These are phyloP conservation scores for Yarrowia sp. DNA, from an alignment of 805 yeast species.

Conservation along the genomic window DNA sequence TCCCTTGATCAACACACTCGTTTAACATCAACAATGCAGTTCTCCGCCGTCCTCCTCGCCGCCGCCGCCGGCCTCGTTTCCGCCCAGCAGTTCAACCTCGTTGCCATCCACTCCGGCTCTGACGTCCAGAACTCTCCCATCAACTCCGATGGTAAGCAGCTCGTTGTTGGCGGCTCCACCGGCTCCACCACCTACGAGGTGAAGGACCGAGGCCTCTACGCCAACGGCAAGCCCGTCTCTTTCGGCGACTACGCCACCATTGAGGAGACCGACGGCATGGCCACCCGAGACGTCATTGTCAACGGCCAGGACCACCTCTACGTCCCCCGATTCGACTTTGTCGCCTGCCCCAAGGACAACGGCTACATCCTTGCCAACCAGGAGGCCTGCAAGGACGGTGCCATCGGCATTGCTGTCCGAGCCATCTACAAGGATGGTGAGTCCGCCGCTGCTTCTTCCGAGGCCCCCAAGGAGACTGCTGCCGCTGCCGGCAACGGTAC, in stretches of 20 bases:
- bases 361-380: too few relatives aligned
- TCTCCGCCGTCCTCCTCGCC: conserved; percentile 23
- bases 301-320: not conserved
- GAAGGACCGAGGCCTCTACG: conserved; percentile 8
- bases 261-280: not conserved
- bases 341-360: conserved; percentile 13
- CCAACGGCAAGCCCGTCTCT: conserved; percentile 19
- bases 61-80: conserved; percentile 5
- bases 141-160: not conserved
- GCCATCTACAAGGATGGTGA: not conserved
- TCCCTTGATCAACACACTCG: not conserved
- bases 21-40: not conserved
- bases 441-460: too few relatives aligned
- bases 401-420: conserved; percentile 11
- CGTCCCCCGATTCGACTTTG: not conserved
- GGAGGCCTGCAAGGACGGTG: conserved; percentile 5
- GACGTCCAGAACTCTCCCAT: conserved; percentile 13
- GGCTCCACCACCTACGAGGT: conserved; percentile 19
- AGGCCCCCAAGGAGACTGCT: conserved; percentile 1
- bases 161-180: not conserved
- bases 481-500: conserved; percentile 5
- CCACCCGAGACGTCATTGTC: not conserved
- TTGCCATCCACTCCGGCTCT: conserved; percentile 25
- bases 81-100: conserved; percentile 9
- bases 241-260: not conserved